Evolutionary conservation across 1,284 basidiomycete species (phyloP).

Genomic region (Tylopilus sp.): DNA sequence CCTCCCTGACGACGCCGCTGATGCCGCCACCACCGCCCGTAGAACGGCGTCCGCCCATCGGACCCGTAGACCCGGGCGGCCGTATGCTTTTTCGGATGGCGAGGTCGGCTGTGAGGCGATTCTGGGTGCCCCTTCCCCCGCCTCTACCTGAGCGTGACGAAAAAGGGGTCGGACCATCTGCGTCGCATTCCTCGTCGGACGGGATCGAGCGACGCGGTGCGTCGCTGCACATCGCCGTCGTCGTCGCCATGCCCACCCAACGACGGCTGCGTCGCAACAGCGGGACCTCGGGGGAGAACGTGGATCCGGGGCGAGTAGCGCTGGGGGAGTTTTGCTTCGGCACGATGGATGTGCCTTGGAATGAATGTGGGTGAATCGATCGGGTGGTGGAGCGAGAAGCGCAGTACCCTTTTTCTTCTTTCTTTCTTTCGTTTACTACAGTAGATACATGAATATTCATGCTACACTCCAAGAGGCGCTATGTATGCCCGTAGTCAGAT

Average conservation of each 20-base stretch:
- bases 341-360: conserved; percentile 20
- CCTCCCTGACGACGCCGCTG: conserved; percentile 6
- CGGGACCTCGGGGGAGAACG: conserved; percentile 2
- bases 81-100: background rate
- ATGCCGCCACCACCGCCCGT: background rate
- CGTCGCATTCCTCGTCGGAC: conserved; percentile 2
- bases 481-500: too few species aligned
- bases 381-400: background rate
- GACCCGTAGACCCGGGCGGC: background rate
- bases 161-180: background rate
- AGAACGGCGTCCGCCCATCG: background rate
- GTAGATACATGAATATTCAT: too few species aligned
- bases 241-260: conserved; percentile 43
- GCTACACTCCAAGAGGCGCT: too few species aligned
- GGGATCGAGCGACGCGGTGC: conserved; percentile 11
- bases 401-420: background rate
- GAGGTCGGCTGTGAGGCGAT: conserved; percentile 6
- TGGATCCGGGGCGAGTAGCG: background rate
- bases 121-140: background rate
- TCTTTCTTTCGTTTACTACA: background rate
- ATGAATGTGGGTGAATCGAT: conserved; percentile 5
- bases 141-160: background rate
- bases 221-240: conserved; percentile 38
- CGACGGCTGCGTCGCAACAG: background rate
- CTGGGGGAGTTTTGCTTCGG: conserved; percentile 31